Evolutionary conservation across 2,329 filamentous ascomycete genomes (phyloP).

Genomic region (Clarireedia sp.): DNA sequence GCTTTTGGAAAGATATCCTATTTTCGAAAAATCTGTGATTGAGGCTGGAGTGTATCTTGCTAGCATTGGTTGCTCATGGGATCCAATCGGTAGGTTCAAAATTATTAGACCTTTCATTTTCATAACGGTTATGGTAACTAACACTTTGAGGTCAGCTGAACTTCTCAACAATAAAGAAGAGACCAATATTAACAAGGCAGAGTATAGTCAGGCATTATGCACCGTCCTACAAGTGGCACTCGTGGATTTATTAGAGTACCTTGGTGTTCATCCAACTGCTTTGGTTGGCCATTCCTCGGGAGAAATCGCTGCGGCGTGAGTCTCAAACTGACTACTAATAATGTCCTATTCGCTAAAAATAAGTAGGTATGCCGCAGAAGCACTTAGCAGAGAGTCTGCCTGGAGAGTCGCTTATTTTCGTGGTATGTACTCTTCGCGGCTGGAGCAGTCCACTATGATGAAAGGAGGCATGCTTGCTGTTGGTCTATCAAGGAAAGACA

Average conservation of each 20-base stretch:
- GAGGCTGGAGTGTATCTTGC: background rate
- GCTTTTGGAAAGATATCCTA: conserved; percentile 5
- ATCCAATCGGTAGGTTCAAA: no score
- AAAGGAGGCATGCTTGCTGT: conserved; percentile 2
- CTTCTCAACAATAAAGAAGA: background rate
- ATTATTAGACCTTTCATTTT: no score
- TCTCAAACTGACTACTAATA: background rate
- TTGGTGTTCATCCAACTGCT: conserved; percentile 31
- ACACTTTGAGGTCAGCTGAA: background rate
- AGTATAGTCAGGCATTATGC: conserved; percentile 33
- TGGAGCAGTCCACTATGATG: background rate
- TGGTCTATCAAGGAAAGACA: background rate
- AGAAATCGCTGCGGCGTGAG: conserved; percentile 32
- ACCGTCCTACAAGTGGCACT: conserved; percentile 40
- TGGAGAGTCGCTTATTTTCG: conserved; percentile 4
- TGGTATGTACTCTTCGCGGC: background rate
- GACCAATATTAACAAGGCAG: conserved; percentile 18
- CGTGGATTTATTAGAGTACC: conserved; percentile 35
- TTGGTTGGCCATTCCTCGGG: conserved; percentile 40
- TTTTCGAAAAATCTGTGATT: background rate
- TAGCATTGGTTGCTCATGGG: conserved; percentile 2
- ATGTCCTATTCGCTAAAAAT: no score
- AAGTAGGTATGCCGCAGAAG: conserved; percentile 20
- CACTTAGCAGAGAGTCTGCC: conserved; percentile 17
- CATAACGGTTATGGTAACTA: no score